Percentiles rank a stretch among this genome's conserved stretches.
These are phyloP conservation scores for Nakazawaea ernobii DNA, from an alignment of 805 yeast genomes.

Conservation along the genomic window DNA sequence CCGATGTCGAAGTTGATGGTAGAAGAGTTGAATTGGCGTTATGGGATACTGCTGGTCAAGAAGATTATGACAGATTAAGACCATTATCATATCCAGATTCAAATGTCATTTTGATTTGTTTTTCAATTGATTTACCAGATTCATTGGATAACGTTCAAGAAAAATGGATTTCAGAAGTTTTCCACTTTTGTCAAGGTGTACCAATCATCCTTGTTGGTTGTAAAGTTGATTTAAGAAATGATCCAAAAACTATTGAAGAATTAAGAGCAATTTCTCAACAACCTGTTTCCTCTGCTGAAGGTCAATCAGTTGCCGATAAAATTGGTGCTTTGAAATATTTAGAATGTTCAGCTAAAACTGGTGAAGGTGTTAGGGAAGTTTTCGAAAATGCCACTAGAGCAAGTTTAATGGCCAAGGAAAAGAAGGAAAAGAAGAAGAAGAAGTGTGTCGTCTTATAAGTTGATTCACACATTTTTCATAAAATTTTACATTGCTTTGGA, in stretches of 20 bases:
- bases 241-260: slow-evolving; percentile 68
- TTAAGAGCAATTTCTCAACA: slow-evolving; percentile 69
- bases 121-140: slow-evolving; percentile 86
- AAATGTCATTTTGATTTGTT: slow-evolving; percentile 86
- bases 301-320: slow-evolving; percentile 81
- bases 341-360: slow-evolving; percentile 90
- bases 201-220: slow-evolving; percentile 92
- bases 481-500: too few relatives aligned
- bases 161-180: slow-evolving; percentile 91
- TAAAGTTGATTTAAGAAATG: slow-evolving; percentile 84
- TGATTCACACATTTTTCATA: not conserved
- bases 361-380: slow-evolving; percentile 89
- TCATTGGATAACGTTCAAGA: slow-evolving; percentile 91
- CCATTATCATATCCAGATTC: slow-evolving; percentile 91
- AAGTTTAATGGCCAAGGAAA: slow-evolving; percentile 63
- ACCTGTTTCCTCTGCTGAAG: slow-evolving; percentile 80
- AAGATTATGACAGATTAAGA: slow-evolving; percentile 91
- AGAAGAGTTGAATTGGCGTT: slow-evolving; percentile 89
- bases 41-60: slow-evolving; percentile 99
- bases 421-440: slow-evolving; percentile 55
- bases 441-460: slow-evolving; percentile 64
- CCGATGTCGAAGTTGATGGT: slow-evolving; percentile 90
- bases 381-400: slow-evolving; percentile 92
- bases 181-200: slow-evolving; percentile 91
- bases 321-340: slow-evolving; percentile 83